Evolutionary conservation across 352 stramenopile species (phyloP), one percentile per base, ranked within the genome.

Genomic region (Pythium monospermum): DNA sequence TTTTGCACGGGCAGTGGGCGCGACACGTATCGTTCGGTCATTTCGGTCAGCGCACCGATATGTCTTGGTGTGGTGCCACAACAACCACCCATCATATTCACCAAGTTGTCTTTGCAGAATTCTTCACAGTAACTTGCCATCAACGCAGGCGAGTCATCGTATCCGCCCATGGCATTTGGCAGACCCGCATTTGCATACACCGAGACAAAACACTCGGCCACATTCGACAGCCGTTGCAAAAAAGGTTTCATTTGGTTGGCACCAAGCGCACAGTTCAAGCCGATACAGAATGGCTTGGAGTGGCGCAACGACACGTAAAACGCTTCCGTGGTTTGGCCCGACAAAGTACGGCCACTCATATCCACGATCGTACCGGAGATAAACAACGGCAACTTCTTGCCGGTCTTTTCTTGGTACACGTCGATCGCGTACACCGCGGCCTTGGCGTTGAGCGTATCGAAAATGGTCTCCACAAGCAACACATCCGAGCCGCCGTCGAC

Each of bases 41-140:
- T 80, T 13, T 93, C 76, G 6, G 83, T 73, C 36, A 97, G 96
- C 1, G 87, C 89, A 46, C 91, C 85, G 68, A 98, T 98, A 67
- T 98, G 95, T 21, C 69, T 50, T 13, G 95, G 95, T 22, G 95
- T 98, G 25, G 93, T 98, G 33, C 95, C 95, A 64, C 95, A 98
- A 73, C 95, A 98, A 16, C 95, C 95, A 44, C 95, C 95, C 53
- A 98, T 96, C 90, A 98, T 98, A 65, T 98, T 98, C 42, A 98
- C 69, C 50, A 97, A 84, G 0, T 79, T 73, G 64, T 98, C 95
- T 65, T 96, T 81, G 61, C 91, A 97, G 68, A 98, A 98, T 28
- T 96, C 82, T 46, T 92, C 82, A 59, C 97, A 98, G 64, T 97
- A 78, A 32, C 73, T 49, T 6, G 92, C 95, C 94, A 98, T 98